A percentile compares a stretch with the other conserved stretches of the same genome.
phyloP scores from a whole-genome alignment of 176 grass and related monocot species.

The Aegilops sharonensis region DNA sequence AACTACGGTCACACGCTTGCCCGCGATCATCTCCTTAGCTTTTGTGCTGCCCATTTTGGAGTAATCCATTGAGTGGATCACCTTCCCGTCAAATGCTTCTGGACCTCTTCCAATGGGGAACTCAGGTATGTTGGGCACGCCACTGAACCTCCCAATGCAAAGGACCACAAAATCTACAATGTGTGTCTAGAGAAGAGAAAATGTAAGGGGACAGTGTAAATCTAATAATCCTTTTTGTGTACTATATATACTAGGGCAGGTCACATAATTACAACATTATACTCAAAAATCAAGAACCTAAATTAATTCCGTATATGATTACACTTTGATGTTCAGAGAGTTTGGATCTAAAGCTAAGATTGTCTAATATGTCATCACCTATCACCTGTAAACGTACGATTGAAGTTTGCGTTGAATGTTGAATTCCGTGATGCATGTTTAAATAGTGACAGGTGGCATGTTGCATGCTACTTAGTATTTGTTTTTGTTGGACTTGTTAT shows the following conservation, averaged over 20 bases:
- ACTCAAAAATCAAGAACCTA: not conserved
- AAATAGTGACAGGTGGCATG: not conserved
- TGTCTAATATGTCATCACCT: not conserved
- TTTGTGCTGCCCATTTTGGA: constrained; percentile 10
- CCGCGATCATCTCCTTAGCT: constrained; percentile 38
- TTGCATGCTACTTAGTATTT: not conserved
- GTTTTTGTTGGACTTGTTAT: not conserved
- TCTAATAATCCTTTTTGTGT: not conserved
- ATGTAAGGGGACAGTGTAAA: not conserved
- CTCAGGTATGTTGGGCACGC: constrained; percentile 43
- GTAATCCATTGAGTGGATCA: constrained; percentile 37
- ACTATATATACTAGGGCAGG: not conserved
- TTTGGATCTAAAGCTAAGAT: not conserved
- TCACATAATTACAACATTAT: not conserved
- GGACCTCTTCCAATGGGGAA: constrained; percentile 42
- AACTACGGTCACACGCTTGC: constrained; percentile 38
- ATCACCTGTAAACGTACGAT: no score
- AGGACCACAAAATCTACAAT: constrained; percentile 47
- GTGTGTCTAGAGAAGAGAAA: constrained; percentile 32
- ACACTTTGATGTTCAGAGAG: not conserved
- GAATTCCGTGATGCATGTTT: not conserved
- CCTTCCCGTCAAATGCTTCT: constrained; percentile 41
- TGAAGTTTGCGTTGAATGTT: not conserved
- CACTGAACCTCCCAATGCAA: constrained; percentile 56
- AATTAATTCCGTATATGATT: not conserved